Evolutionary conservation across 352 stramenopile genomes (phyloP).

Genomic region (Phytophthora chlamydospora): DNA sequence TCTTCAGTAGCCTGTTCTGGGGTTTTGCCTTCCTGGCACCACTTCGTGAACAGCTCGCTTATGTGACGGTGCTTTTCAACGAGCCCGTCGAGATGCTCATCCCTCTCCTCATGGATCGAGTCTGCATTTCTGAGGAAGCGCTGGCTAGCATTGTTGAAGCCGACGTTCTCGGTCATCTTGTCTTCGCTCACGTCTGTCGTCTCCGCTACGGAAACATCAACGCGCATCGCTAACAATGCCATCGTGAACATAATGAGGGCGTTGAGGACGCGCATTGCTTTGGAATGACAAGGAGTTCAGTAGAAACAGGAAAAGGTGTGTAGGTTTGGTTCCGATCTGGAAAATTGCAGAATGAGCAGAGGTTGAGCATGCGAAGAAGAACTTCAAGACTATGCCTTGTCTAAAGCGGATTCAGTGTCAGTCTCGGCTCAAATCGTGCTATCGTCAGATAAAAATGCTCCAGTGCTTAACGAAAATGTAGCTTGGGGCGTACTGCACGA

Average conservation of each 20-base stretch:
- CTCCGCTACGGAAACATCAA: background rate
- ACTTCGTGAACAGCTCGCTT: conserved; percentile 15
- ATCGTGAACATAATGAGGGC: background rate
- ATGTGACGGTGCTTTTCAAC: conserved; percentile 13
- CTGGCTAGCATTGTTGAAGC: background rate
- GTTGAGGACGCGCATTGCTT: background rate
- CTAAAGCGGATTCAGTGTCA: too few species aligned
- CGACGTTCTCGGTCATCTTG: background rate
- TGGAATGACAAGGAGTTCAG: background rate
- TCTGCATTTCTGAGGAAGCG: conserved; percentile 3
- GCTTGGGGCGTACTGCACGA: too few species aligned
- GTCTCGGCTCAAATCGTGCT: too few species aligned
- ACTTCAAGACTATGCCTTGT: background rate
- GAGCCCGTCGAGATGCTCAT: conserved; percentile 13
- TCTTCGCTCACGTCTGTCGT: background rate
- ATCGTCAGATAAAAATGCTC: too few species aligned
- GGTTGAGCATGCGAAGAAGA: too few species aligned
- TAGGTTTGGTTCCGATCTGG: background rate
- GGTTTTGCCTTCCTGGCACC: conserved; percentile 8
- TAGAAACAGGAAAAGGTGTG: background rate
- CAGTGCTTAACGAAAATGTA: too few species aligned
- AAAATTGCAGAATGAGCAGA: conserved; percentile 10
- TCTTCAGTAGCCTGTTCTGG: conserved; percentile 2
- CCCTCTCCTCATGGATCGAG: conserved; percentile 12
- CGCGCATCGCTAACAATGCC: background rate